These are phyloP conservation scores for Aspergillus haitiensis DNA, from an alignment of 495 filamentous ascomycete genomes.

Conservation along the genomic window DNA sequence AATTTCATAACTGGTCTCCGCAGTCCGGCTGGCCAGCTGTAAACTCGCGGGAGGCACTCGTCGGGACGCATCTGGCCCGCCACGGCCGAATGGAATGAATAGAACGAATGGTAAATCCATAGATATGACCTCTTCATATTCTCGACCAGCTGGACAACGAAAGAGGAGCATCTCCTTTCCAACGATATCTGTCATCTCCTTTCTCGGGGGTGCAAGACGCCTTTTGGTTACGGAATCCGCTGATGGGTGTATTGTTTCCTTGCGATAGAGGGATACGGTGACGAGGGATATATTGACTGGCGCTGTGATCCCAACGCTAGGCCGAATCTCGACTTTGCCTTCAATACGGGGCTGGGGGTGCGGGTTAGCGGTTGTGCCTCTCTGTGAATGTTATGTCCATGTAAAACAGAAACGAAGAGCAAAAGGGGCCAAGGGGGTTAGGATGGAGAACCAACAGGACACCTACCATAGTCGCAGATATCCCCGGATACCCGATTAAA, in stretches of 20 bases:
- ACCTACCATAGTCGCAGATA: conserved; percentile 93
- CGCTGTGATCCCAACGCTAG: conserved; percentile 74
- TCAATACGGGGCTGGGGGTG: conserved; percentile 80
- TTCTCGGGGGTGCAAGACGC: conserved; percentile 85
- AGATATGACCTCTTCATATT: conserved; percentile 83
- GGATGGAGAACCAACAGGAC: neutral
- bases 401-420: too few species aligned
- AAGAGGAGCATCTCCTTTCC: conserved; percentile 94
- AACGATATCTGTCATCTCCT: conserved; percentile 87
- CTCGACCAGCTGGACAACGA: conserved; percentile 76
- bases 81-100: conserved; percentile 92
- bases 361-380: conserved; percentile 7
- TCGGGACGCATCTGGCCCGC: conserved; percentile 80
- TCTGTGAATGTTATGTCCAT: neutral
- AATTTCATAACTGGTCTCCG: conserved; percentile 95
- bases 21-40: conserved; percentile 85
- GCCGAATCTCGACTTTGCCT: conserved; percentile 96
- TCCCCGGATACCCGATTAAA: conserved; percentile 94
- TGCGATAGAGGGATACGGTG: conserved; percentile 86
- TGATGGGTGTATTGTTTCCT: conserved; percentile 94
- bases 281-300: conserved; percentile 91
- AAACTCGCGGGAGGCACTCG: conserved; percentile 91
- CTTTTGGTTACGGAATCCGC: conserved; percentile 93
- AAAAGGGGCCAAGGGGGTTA: too few species aligned
- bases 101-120: conserved; percentile 98